phyloP scores from a whole-genome alignment of 2,329 filamentous ascomycete genomes.

The Amesomyces nigricolor region DNA sequence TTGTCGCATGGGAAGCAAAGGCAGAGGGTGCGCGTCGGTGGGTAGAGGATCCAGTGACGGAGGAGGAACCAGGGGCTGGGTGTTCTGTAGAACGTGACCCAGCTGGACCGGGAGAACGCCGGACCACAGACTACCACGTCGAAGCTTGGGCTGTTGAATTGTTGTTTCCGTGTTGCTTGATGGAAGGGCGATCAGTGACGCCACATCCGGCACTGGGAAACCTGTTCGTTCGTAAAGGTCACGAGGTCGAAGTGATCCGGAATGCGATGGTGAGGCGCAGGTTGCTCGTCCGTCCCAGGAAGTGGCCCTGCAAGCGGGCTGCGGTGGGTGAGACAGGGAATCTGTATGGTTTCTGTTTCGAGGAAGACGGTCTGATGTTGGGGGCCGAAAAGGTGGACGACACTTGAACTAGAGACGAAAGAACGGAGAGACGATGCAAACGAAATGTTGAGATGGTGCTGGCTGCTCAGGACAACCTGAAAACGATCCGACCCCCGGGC shows the following conservation, averaged over 20 bases:
- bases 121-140: slow-evolving; percentile 4
- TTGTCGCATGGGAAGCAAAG: slow-evolving; percentile 17
- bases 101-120: not conserved
- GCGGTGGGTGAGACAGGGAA: slow-evolving; percentile 17
- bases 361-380: slow-evolving; percentile 9
- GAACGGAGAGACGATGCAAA: not conserved
- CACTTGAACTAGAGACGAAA: not conserved
- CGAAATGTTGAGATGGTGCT: slow-evolving; percentile 11
- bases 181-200: slow-evolving; percentile 12
- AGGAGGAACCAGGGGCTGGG: not conserved
- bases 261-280: slow-evolving; percentile 19
- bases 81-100: not conserved
- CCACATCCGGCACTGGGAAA: not conserved
- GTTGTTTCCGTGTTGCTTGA: not conserved
- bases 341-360: slow-evolving; percentile 3
- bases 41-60: not conserved
- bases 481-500: not conserved
- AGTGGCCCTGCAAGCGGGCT: slow-evolving; percentile 11
- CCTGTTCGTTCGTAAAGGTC: not conserved
- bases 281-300: slow-evolving; percentile 6
- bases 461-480: not conserved
- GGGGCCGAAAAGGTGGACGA: slow-evolving; percentile 8
- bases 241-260: not conserved
- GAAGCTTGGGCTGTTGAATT: not conserved
- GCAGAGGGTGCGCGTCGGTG: slow-evolving; percentile 1